These are phyloP conservation scores for Aspergillus glaucus DNA, from an alignment of 2,329 filamentous ascomycete genomes.

Conservation along the genomic window DNA sequence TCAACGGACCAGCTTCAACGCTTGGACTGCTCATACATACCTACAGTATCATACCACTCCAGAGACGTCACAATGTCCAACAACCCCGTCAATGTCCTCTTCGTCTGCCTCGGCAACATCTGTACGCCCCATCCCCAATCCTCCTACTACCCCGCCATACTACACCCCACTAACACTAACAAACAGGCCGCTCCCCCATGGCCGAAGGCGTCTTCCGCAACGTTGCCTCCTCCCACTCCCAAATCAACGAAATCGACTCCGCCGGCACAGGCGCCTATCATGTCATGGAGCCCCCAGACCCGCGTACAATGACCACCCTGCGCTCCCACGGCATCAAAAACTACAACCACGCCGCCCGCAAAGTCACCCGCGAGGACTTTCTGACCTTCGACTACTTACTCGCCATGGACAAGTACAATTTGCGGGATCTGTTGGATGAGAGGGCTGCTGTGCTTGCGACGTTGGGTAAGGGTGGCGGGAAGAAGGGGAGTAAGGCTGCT, in stretches of 20 bases:
- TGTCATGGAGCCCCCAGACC: slow-evolving; percentile 66
- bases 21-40: not conserved
- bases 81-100: slow-evolving; percentile 63
- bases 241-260: slow-evolving; percentile 69
- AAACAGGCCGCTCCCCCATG: slow-evolving; percentile 71
- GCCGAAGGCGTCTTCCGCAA: slow-evolving; percentile 86
- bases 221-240: slow-evolving; percentile 53
- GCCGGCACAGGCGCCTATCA: slow-evolving; percentile 91
- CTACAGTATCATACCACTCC: no score
- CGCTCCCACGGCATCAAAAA: slow-evolving; percentile 65
- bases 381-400: slow-evolving; percentile 85
- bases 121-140: slow-evolving; percentile 45
- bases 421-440: slow-evolving; percentile 61
- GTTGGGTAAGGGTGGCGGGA: slow-evolving; percentile 40
- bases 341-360: slow-evolving; percentile 71
- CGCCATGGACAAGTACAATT: slow-evolving; percentile 84
- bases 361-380: slow-evolving; percentile 69
- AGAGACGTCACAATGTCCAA: slow-evolving; percentile 15
- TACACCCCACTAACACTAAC: slow-evolving; percentile 3
- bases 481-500: slow-evolving; percentile 29
- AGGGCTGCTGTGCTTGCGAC: slow-evolving; percentile 45
- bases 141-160: slow-evolving; percentile 1
- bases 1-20: not conserved
- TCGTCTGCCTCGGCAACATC: slow-evolving; percentile 96
- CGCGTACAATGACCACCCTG: slow-evolving; percentile 75